Base-by-base conservation (phyloP, 1,284 basidiomycete species). In the Ganoderma boninense region DNA sequence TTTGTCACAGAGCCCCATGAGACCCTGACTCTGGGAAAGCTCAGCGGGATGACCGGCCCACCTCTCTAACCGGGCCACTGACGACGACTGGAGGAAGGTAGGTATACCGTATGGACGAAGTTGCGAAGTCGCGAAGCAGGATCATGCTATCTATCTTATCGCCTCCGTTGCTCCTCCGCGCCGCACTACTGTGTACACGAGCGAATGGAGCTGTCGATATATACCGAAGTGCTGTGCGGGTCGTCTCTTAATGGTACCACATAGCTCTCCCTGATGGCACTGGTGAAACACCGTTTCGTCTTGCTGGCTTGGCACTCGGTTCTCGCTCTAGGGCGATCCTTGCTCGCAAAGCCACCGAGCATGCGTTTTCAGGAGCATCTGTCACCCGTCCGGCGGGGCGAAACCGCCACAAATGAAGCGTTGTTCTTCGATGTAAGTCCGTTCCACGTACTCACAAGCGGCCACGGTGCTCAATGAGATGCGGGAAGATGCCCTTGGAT, bases 401-500 rank as follows among this genome's bases (percentile, higher is more conserved):
- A 67, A 6, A 63, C 57, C 0, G 71, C 42, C 20, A 14, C 60
- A 13, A 80, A 79, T 57, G 65, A 70, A 29, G 72, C 79, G 6
- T 65, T 77, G 2, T 80, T 80, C 67, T 79, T 81, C 26, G 74
- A 80, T 44, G 80, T 80, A 56, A 57, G 77, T 66, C 8, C 16
- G 23, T 16, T 38, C 54, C 7, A 18, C 66, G 35, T 26, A 35
- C 54, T 6, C 29, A 32, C 29, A 32, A 32, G 10, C 49, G 16
- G 0, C 13, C 11, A 10, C 52, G 13, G 57, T 2, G n/a, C 60
- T 52, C 20, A 29, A 32, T 29, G 6, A 1, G 14, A 32, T 3
- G 44, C 35, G 16, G 3, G 4, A 62, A 86, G 84, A 82, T 86
- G 79, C 83, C 83, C 8, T 66, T 85, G 44, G 84, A 86, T 71